Base-by-base conservation (phyloP, 139 green algal species). In the Picochlorum sp. region DNA sequence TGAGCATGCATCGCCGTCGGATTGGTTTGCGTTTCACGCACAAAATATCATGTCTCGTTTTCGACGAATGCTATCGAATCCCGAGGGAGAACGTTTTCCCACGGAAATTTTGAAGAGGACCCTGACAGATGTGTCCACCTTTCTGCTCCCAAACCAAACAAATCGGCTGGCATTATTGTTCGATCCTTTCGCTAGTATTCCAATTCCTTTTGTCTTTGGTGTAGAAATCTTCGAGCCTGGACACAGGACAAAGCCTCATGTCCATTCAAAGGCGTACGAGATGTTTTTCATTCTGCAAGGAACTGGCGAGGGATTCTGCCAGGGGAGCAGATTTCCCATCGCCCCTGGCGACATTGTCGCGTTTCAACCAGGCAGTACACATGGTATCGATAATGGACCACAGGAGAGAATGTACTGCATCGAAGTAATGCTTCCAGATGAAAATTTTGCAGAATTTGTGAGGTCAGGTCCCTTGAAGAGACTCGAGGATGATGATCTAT, bases 351-450 rank as follows among this genome's bases (percentile, higher is more conserved):
- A 92, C 64, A 71, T 80, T 50, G 74, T 85, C 7, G 82, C 92
- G 11, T 95, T 95, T 64, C 80, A 79, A 6, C 88, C 89, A 1
- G 54, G 56, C 0, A 69, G 72, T 0, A 24, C 83, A 24, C 89
- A 95, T 63, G 89, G 82, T 50, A 77, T 95, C 3, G 85, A 94
- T 69, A 90, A 88, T 65, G 44, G 56, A 0, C 11, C 46, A 1
- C n/a, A 6, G 5, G 51, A 30, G 8, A 26, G 57, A 64, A 66
- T 85, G 65, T 81, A 74, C 38, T 76, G 72, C 65, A 56, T 87
- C 50, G 79, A 94, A 69, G 80, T 92, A 46, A 94, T 95, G 88
- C 58, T 85, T 34, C 89, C 89, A n/a, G 90, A 95, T 47, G 82
- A 95, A 54, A 73, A 73, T n/a, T 90, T 90, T 81, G 80, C 87